These are phyloP conservation scores for Solanum habrochaites DNA, from an alignment of 257 asterid species.

Conservation along the genomic window DNA sequence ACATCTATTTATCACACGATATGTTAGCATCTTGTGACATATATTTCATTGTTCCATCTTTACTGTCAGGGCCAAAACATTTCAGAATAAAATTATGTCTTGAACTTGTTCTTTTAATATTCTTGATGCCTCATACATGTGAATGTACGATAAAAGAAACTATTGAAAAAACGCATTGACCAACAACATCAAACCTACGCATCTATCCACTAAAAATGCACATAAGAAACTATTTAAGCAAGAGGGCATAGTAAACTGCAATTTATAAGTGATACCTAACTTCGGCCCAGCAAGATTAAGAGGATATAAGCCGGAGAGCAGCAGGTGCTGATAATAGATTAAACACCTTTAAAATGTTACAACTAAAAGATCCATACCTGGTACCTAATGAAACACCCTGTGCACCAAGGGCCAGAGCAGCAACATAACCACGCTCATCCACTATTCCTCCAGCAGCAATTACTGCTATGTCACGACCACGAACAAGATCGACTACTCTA, in stretches of 20 bases:
- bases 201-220: neutral
- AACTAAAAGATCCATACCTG: conserved; percentile 28
- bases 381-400: conserved; percentile 77
- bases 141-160: neutral
- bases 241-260: neutral
- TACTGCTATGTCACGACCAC: conserved; percentile 32
- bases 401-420: conserved; percentile 92
- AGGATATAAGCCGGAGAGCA: neutral
- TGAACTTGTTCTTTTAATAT: neutral
- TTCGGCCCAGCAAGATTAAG: neutral
- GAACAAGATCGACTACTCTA: conserved; percentile 62
- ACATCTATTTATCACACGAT: neutral
- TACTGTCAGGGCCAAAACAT: neutral
- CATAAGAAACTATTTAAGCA: neutral
- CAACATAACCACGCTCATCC: conserved; percentile 92
- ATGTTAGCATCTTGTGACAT: neutral
- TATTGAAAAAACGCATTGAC: neutral
- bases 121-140: neutral
- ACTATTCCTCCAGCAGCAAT: conserved; percentile 86
- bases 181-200: neutral
- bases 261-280: neutral
- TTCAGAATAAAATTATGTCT: neutral
- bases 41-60: neutral
- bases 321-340: neutral
- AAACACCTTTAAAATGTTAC: neutral